Evolutionary conservation across 345 rosid species (phyloP), one percentile per base, ranked within the genome.

Genomic region (Linum lewisii): DNA sequence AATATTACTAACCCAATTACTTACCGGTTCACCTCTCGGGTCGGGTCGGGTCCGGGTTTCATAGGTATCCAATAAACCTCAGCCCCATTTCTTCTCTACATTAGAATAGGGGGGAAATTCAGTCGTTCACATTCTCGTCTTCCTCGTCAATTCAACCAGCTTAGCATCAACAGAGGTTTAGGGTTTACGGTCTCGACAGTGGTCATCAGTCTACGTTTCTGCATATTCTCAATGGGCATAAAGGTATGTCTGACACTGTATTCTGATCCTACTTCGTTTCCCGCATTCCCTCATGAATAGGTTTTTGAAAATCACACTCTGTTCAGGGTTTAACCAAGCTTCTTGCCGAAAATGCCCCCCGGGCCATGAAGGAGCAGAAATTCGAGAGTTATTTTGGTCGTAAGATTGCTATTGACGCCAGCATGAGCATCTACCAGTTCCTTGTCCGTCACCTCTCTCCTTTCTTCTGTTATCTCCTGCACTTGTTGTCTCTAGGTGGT

Each of bases 341-440:
- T 61, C 73, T 93, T 64, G 99, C 97, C 1, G 99, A 93, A 73
- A 85, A 93, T 73, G 97, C 91, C 5, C 97, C 95, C 0, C 83
- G 70, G 57, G 73, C 80, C 47, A 87, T 87, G 97, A 93, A 93
- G 73, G 99, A 86, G 72, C 91, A 89, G 71, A 93, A 89, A 69
- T 87, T 89, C 59, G 91, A 89, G 74, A 83, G 87, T 77, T 93
- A 75, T 59, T 93, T 93, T 21, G 97, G 99, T 60, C 84, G 99
- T 37, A 87, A 89, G 76, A 89, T 89, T 14, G 94, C 97, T 21
- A 77, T 93, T 38, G 99, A 93, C 62, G 97, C 99, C 56, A 87
- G 99, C 91, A 89, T 93, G 97, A 93, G 97, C 85, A 93, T 89
- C 52, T 89, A 93, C 68, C 99, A 93, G 72, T 89, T 92, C 76